These are phyloP conservation scores for Penicillium sp. DNA, from an alignment of 2,329 filamentous ascomycete species.

Conservation along the genomic window DNA sequence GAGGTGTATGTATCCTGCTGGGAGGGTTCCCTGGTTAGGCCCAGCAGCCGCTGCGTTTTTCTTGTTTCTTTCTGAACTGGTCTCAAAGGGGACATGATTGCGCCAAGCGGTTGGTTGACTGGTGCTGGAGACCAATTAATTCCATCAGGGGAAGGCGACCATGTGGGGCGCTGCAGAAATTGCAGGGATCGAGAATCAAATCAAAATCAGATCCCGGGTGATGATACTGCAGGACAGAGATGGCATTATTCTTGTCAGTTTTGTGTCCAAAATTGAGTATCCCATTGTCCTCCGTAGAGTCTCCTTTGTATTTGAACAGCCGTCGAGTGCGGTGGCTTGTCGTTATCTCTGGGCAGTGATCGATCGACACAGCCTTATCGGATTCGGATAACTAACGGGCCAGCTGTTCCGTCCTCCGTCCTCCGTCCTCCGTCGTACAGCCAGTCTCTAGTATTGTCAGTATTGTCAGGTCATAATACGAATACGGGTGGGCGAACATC, in stretches of 20 bases:
- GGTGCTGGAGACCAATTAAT: not conserved
- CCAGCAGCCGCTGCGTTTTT: not conserved
- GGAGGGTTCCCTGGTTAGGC: not conserved
- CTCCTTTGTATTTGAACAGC: not conserved
- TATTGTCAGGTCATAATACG: not conserved
- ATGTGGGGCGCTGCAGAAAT: constrained; percentile 1
- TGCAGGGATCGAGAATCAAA: not conserved
- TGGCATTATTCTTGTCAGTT: not conserved
- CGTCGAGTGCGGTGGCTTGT: not conserved
- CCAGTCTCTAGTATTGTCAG: not conserved
- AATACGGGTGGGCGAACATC: constrained; percentile 7
- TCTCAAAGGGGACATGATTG: not conserved
- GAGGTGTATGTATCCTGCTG: not conserved
- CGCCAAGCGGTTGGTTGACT: not conserved
- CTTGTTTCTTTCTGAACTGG: not conserved
- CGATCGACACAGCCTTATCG: not conserved
- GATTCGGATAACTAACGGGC: not conserved
- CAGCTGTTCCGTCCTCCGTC: not conserved
- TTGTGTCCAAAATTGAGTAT: no score
- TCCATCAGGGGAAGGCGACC: not conserved
- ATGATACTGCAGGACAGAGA: not conserved
- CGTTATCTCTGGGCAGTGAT: not conserved
- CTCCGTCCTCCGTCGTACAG: no score
- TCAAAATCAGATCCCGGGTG: not conserved
- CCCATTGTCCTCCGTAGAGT: no score